Conservation (phyloP, 805 yeast species). For the Zygosaccharomyces lentus region DNA sequence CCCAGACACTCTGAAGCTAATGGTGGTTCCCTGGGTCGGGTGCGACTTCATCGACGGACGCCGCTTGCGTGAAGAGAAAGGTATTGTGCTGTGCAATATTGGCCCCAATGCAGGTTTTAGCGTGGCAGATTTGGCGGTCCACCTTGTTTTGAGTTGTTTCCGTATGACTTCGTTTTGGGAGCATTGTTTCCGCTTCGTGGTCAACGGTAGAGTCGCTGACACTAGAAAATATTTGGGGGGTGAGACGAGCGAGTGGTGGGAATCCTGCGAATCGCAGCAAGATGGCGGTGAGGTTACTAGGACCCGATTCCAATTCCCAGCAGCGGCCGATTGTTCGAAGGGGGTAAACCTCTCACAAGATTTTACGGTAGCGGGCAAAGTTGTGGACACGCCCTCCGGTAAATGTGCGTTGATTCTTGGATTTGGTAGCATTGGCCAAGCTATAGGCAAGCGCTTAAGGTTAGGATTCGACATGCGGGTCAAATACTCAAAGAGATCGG, state of each 20-base stretch:
- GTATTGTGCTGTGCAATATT: conserved; percentile 57
- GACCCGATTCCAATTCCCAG: conserved; percentile 9
- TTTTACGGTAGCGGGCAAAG: conserved; percentile 44
- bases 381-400: conserved; percentile 49
- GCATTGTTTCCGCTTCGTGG: conserved; percentile 36
- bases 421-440: conserved; percentile 69
- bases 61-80: conserved; percentile 40
- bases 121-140: conserved; percentile 69
- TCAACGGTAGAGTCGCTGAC: conserved; percentile 41
- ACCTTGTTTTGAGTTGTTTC: conserved; percentile 54
- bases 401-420: conserved; percentile 64
- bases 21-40: conserved; percentile 60
- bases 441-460: conserved; percentile 52
- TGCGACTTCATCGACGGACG: conserved; percentile 48
- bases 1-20: conserved; percentile 46
- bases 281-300: background rate
- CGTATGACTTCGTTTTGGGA: conserved; percentile 52
- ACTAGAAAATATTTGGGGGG: conserved; percentile 42
- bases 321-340: conserved; percentile 1
- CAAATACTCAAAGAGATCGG: conserved; percentile 54
- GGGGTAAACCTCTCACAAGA: conserved; percentile 39
- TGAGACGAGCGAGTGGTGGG: conserved; percentile 7
- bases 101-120: conserved; percentile 57
- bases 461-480: conserved; percentile 59
- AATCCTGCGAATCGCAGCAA: background rate